Evolutionary conservation across 2,329 filamentous ascomycete genomes (phyloP).

Genomic region (Hawksworthiomyces lignivorus): DNA sequence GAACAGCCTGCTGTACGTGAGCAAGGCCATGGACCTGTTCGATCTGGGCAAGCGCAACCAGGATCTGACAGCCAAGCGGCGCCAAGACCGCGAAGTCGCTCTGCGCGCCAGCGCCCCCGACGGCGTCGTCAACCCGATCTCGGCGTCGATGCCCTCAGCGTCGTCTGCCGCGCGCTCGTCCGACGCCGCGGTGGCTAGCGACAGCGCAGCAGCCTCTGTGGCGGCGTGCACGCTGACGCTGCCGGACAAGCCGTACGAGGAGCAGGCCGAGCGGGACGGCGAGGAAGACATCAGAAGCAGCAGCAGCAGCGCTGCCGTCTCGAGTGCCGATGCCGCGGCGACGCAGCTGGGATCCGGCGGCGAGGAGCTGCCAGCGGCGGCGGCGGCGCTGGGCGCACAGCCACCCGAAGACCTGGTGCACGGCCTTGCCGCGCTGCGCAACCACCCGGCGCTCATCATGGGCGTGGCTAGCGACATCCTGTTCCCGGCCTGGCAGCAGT

Average conservation of each 20-base stretch:
- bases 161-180: background rate
- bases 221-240: conserved; percentile 62
- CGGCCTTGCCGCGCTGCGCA: conserved; percentile 62
- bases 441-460: conserved; percentile 80
- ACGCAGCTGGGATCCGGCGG: conserved; percentile 14
- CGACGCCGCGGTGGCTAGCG: conserved; percentile 1
- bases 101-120: background rate
- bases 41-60: conserved; percentile 74
- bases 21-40: conserved; percentile 98
- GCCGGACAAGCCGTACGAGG: conserved; percentile 76
- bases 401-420: conserved; percentile 74
- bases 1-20: conserved; percentile 91
- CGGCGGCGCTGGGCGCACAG: conserved; percentile 29
- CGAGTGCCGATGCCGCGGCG: background rate
- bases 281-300: no score
- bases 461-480: conserved; percentile 93
- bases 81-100: conserved; percentile 43
- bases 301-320: conserved; percentile 26
- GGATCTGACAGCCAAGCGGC: conserved; percentile 50
- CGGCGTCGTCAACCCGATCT: conserved; percentile 40
- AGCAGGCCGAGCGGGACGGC: conserved; percentile 60
- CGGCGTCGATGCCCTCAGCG: background rate
- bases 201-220: no score
- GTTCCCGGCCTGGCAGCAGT: conserved; percentile 97
- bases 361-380: conserved; percentile 6